Evolutionary conservation across 345 rosid genomes (phyloP).

Genomic region (Erucastrum elatum): DNA sequence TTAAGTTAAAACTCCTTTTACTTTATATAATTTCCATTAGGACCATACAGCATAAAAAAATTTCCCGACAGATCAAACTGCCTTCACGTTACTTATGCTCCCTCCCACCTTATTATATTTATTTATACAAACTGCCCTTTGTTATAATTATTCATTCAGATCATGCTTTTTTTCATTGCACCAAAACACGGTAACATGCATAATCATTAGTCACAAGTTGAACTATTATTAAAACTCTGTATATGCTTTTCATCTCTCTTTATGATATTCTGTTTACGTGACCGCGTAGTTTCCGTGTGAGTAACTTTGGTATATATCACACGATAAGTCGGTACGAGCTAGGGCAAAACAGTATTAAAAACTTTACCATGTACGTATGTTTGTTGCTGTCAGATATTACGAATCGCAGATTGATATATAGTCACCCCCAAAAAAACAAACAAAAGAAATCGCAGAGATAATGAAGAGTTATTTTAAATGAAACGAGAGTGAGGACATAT

Average conservation of each 20-base stretch:
- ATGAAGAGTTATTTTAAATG: not conserved
- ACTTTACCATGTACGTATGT: conserved; percentile 9
- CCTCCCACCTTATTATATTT: conserved; percentile 29
- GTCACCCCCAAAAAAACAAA: not conserved
- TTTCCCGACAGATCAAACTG: conserved; percentile 39
- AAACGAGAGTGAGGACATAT: not conserved
- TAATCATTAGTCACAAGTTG: conserved; percentile 44
- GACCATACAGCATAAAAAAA: conserved; percentile 17
- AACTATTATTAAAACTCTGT: conserved; percentile 18
- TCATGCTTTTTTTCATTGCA: conserved; percentile 33
- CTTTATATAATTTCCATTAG: conserved; percentile 21
- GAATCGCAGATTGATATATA: not conserved
- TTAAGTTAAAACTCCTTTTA: conserved; percentile 12
- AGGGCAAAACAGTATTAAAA: not conserved
- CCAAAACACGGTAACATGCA: conserved; percentile 37
- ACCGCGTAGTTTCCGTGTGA: conserved; percentile 25
- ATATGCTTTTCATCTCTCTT: conserved; percentile 8
- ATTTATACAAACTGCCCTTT: conserved; percentile 23
- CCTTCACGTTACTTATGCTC: conserved; percentile 42
- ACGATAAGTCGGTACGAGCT: not conserved
- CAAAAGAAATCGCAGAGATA: not conserved
- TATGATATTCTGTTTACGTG: not conserved
- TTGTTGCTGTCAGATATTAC: conserved; percentile 15
- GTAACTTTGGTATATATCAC: not conserved
- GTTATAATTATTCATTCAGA: conserved; percentile 15